Evolutionary conservation across 768 basidiomycete genomes (phyloP), one percentile per base, ranked within the genome.

Genomic region (Lepiota brunneoincarnata): DNA sequence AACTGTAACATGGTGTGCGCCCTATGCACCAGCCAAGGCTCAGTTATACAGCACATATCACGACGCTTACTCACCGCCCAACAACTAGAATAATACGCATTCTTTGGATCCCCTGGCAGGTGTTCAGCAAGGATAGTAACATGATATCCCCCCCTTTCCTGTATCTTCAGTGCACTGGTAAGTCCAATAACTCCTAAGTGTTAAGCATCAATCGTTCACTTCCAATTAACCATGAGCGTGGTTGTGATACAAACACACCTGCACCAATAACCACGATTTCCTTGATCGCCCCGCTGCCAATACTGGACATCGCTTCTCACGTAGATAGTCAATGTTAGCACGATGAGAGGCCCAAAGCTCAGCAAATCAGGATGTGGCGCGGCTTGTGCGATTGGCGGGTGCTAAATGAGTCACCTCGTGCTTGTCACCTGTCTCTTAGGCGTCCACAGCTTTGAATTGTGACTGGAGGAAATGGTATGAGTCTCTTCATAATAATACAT

Each of bases 1-100:
- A 5, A 74, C 68, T 31, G 77, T 83, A 58, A 87, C 80, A 72
- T 87, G 83, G 54, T 87, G 84, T 0, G 86, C 87, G 15, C 86
- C 87, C 87, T 87, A 37, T 14, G 36, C n/a, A n/a, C n/a, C n/a
- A n/a, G n/a, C 18, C 51, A 10, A n/a, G 17, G 17, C n/a, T 36
- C 14, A 34, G 11, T 31, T 15, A 36, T 45, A 26, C 9, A 18
- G 5, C 18, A 26, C 9, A 6, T 24, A 20, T 17, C 26, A 38
- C 23, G 15, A 45, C 31, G 14, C 23, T 11, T n/a, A 70, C 81
- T 54, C 50, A 85, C 86, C n/a, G 87, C 87, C 83, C 85, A 88
- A 28, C 78, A 77, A 55, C 82, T 84, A 2, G 87, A 83, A 62
- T 84, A 88, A 39, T 76, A 72, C 57, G 84, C 78, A 21, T 67